phyloP scores from a whole-genome alignment of 805 yeast species.

The Ogataea nonfermentans region DNA sequence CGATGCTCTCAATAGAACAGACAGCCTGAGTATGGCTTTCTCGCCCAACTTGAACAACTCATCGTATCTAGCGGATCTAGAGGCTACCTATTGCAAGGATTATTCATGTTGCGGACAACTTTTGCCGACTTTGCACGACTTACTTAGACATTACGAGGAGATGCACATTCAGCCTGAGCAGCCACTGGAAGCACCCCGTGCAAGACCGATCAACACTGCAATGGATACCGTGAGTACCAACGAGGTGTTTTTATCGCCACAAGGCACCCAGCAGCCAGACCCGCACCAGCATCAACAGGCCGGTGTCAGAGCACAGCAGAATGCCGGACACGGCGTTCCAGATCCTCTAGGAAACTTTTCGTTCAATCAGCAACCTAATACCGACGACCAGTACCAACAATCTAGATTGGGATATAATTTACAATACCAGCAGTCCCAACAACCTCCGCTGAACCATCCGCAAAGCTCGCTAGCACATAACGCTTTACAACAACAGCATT shows the following conservation, averaged over 20 bases:
- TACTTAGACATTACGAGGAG: slow-evolving; percentile 93
- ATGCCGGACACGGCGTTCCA: slow-evolving; percentile 10
- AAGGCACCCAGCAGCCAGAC: slow-evolving; percentile 21
- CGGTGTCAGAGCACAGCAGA: slow-evolving; percentile 1
- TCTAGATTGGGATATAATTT: slow-evolving; percentile 10
- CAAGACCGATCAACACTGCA: slow-evolving; percentile 49
- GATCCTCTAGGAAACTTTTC: slow-evolving; percentile 21
- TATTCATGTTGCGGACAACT: slow-evolving; percentile 94
- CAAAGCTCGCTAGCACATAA: slow-evolving; percentile 8
- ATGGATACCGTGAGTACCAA: slow-evolving; percentile 91
- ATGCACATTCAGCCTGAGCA: slow-evolving; percentile 74
- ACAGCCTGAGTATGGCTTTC: slow-evolving; percentile 38
- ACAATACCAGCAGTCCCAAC: slow-evolving; percentile 12
- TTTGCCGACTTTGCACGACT: slow-evolving; percentile 90
- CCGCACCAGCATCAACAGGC: slow-evolving; percentile 8
- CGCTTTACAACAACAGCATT: slow-evolving; percentile 17
- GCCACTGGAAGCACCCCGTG: slow-evolving; percentile 39
- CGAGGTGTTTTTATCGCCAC: slow-evolving; percentile 69
- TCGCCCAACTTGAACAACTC: slow-evolving; percentile 70
- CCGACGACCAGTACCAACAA: slow-evolving; percentile 14
- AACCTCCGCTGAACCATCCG: slow-evolving; percentile 6
- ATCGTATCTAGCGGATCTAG: slow-evolving; percentile 86
- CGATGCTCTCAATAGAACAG: slow-evolving; percentile 28
- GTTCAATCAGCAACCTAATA: slow-evolving; percentile 19
- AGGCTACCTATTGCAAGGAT: slow-evolving; percentile 95